These are phyloP conservation scores for Podaxis sp. DNA, from an alignment of 768 basidiomycete genomes.

Conservation along the genomic window DNA sequence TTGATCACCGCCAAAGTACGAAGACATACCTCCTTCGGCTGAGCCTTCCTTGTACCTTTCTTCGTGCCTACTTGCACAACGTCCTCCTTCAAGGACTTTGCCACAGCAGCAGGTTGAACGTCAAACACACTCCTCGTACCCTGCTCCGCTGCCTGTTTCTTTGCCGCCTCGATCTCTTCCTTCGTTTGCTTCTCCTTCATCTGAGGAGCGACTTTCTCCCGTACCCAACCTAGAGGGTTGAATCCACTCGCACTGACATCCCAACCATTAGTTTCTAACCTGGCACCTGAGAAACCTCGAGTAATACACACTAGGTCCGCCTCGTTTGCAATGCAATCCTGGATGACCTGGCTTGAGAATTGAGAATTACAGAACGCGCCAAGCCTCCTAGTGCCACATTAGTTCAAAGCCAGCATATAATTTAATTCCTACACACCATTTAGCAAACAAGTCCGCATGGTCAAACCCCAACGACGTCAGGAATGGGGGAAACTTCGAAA, in stretches of 20 bases:
- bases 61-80: slow-evolving; percentile 6
- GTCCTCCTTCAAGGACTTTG: slow-evolving; percentile 17
- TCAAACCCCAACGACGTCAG: slow-evolving; percentile 10
- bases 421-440: slow-evolving; percentile 17
- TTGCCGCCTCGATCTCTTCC: slow-evolving; percentile 43
- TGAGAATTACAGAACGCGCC: slow-evolving; percentile 12
- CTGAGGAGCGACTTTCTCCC: slow-evolving; percentile 49
- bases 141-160: slow-evolving; percentile 38
- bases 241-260: slow-evolving; percentile 39
- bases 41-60: slow-evolving; percentile 19
- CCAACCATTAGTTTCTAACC: neutral
- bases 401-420: neutral
- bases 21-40: slow-evolving; percentile 25
- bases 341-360: neutral
- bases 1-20: neutral
- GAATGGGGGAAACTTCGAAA: neutral
- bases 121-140: slow-evolving; percentile 52
- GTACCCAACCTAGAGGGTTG: slow-evolving; percentile 61
- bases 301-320: slow-evolving; percentile 13
- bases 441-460: slow-evolving; percentile 26
- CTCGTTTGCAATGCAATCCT: neutral
- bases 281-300: neutral
- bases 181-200: slow-evolving; percentile 39
- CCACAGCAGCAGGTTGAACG: slow-evolving; percentile 21
- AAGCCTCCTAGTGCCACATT: slow-evolving; percentile 20